Conservation (phyloP, 352 stramenopile species). For the Globisporangium acanthophoron region DNA sequence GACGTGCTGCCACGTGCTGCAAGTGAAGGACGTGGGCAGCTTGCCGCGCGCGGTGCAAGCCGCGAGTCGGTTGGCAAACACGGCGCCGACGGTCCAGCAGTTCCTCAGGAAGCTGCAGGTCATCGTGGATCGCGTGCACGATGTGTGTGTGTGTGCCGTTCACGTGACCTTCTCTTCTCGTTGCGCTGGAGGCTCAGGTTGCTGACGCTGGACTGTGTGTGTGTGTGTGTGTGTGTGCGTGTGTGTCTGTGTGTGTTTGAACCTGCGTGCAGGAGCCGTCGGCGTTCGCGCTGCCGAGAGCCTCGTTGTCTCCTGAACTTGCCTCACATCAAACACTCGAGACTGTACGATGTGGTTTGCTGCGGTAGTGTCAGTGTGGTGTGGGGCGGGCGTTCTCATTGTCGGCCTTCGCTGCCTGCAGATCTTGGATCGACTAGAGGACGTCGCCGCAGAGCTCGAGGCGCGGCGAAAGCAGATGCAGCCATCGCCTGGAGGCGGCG, state of each 20-base stretch:
- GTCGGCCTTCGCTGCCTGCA: not conserved
- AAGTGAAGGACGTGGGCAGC: slow-evolving; percentile 13
- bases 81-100: slow-evolving; percentile 4
- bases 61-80: not conserved
- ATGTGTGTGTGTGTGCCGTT: not conserved
- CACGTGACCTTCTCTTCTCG: no score
- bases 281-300: slow-evolving; percentile 2
- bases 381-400: not conserved
- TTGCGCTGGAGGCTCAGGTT: no score
- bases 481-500: not conserved
- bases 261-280: not conserved
- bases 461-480: slow-evolving; percentile 11
- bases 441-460: slow-evolving; percentile 4
- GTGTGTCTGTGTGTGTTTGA: not conserved
- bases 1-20: slow-evolving; percentile 20
- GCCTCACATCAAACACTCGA: slow-evolving; percentile 4
- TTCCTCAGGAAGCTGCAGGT: slow-evolving; percentile 9
- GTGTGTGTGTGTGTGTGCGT: no score
- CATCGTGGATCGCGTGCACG: slow-evolving; percentile 2
- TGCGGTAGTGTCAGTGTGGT: not conserved
- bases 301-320: no score
- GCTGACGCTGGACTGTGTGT: not conserved
- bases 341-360: not conserved
- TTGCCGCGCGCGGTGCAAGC: slow-evolving; percentile 11
- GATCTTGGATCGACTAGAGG: slow-evolving; percentile 7